A percentile compares a stretch with the other conserved stretches of the same genome.
These are phyloP conservation scores for Aureobasidium lini DNA, from an alignment of 2,329 filamentous ascomycete genomes.

Conservation along the genomic window DNA sequence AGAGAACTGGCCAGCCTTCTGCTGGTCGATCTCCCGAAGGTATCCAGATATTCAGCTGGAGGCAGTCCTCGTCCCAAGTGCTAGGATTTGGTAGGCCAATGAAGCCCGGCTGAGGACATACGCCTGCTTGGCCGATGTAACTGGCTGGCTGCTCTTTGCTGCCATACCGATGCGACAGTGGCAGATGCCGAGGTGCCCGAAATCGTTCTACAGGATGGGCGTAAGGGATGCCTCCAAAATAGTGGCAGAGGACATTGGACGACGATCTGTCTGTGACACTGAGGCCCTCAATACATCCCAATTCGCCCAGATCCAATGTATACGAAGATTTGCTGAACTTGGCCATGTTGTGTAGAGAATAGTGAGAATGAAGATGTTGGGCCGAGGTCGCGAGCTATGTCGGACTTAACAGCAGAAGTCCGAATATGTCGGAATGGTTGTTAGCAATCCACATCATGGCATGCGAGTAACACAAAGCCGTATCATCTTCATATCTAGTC, in stretches of 20 bases:
- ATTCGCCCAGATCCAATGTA: slow-evolving; percentile 31
- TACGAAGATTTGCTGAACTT: slow-evolving; percentile 23
- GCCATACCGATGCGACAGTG: slow-evolving; percentile 45
- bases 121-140: slow-evolving; percentile 34
- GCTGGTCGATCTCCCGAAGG: slow-evolving; percentile 39
- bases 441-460: too few species aligned
- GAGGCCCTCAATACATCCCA: slow-evolving; percentile 44
- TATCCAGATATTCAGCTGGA: slow-evolving; percentile 50
- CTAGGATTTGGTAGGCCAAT: slow-evolving; percentile 15
- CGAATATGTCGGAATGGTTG: too few species aligned
- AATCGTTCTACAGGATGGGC: slow-evolving; percentile 46
- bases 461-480: too few species aligned
- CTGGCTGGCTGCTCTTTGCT: slow-evolving; percentile 39
- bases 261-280: slow-evolving; percentile 32
- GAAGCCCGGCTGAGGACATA: slow-evolving; percentile 46
- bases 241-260: slow-evolving; percentile 35
- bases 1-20: slow-evolving; percentile 49
- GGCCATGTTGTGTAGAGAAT: neutral
- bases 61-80: slow-evolving; percentile 46
- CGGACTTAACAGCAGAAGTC: too few species aligned
- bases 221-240: slow-evolving; percentile 50
- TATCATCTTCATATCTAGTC: too few species aligned
- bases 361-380: neutral
- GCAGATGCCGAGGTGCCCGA: slow-evolving; percentile 41
- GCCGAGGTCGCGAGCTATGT: too few species aligned